phyloP scores from a whole-genome alignment of 768 basidiomycete genomes.

The Baorangia bicolor region DNA sequence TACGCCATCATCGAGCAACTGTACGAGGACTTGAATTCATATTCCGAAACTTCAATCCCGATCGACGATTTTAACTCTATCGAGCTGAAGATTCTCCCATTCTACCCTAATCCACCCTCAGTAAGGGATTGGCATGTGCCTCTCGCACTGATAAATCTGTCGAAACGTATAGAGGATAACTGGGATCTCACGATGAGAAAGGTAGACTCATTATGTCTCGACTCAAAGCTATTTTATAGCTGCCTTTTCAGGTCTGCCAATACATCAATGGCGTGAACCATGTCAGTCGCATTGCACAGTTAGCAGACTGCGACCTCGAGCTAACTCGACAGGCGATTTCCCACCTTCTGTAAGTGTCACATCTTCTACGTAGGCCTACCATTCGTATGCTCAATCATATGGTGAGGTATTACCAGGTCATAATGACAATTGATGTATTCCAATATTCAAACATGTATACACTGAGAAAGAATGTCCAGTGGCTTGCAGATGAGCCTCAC shows the following conservation, averaged over 20 bases:
- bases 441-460: constrained; percentile 99
- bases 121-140: constrained; percentile 97
- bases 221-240: neutral
- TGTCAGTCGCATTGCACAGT: constrained; percentile 84
- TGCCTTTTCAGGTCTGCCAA: constrained; percentile 52
- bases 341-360: constrained; percentile 74
- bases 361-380: neutral
- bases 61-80: constrained; percentile 93
- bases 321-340: constrained; percentile 85
- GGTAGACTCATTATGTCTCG: constrained; percentile 39
- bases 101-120: constrained; percentile 89
- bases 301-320: constrained; percentile 84
- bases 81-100: constrained; percentile 94
- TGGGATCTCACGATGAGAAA: constrained; percentile 97
- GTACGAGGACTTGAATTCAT: constrained; percentile 96
- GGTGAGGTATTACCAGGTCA: constrained; percentile 90
- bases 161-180: constrained; percentile 79
- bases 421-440: constrained; percentile 97
- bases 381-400: constrained; percentile 3
- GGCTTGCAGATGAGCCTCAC: constrained; percentile 80
- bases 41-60: constrained; percentile 91
- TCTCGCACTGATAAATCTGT: constrained; percentile 80
- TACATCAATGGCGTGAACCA: constrained; percentile 91
- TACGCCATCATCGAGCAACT: constrained; percentile 91
- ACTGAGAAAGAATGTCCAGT: constrained; percentile 79